These are phyloP conservation scores for Plasmodium chabaudi DNA, from an alignment of 169 alveolate genomes.

Conservation along the genomic window DNA sequence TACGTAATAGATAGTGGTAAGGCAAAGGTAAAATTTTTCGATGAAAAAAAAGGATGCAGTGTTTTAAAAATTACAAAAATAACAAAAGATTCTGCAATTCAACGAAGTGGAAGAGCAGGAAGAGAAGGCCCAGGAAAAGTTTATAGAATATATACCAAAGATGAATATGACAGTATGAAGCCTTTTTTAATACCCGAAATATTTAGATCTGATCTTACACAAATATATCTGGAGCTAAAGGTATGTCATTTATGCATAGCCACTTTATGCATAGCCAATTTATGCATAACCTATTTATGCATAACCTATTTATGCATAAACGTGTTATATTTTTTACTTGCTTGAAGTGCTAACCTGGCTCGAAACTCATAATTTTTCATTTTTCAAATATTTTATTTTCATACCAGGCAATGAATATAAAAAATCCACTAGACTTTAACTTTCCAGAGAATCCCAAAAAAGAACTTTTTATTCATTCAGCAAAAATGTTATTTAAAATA, in stretches of 20 bases:
- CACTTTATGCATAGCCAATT: not conserved
- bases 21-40: slow-evolving; percentile 89
- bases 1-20: slow-evolving; percentile 95
- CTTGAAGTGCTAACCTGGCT: no score
- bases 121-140: slow-evolving; percentile 93
- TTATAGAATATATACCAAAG: slow-evolving; percentile 93
- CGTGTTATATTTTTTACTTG: no score
- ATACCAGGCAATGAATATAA: slow-evolving; percentile 70
- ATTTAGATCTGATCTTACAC: slow-evolving; percentile 91
- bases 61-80: slow-evolving; percentile 88
- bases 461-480: slow-evolving; percentile 89
- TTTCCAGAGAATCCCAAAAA: slow-evolving; percentile 97
- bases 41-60: slow-evolving; percentile 89
- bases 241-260: not conserved
- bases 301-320: not conserved
- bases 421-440: slow-evolving; percentile 80
- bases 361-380: no score
- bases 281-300: no score
- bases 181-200: slow-evolving; percentile 92
- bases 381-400: not conserved
- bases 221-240: slow-evolving; percentile 89
- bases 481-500: slow-evolving; percentile 56
- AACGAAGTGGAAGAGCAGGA: slow-evolving; percentile 98
- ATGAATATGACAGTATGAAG: slow-evolving; percentile 85
- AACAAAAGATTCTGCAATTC: slow-evolving; percentile 94